phyloP scores from a whole-genome alignment of 1,139 yeast genomes.

The Blastobotrys persicus region DNA sequence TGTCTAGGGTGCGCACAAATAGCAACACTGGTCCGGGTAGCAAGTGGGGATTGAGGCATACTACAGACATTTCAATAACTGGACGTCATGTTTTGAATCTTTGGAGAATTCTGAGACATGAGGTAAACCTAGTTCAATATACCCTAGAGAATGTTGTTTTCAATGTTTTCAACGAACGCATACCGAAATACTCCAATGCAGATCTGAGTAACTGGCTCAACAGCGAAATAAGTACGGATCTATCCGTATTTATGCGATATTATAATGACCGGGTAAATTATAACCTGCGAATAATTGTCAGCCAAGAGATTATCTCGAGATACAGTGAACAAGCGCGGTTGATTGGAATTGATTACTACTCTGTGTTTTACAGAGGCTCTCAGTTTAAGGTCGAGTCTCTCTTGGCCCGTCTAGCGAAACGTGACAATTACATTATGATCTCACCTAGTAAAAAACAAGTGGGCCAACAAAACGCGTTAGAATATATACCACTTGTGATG shows the following conservation, averaged over 20 bases:
- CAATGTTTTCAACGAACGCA: slow-evolving; percentile 60
- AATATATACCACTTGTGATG: slow-evolving; percentile 85
- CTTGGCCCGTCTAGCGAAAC: slow-evolving; percentile 66
- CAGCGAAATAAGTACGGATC: slow-evolving; percentile 22
- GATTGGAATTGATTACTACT: slow-evolving; percentile 85
- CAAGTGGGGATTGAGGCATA: slow-evolving; percentile 80
- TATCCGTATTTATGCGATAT: slow-evolving; percentile 49
- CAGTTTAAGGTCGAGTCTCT: slow-evolving; percentile 92
- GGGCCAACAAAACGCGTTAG: slow-evolving; percentile 79
- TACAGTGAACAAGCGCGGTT: slow-evolving; percentile 83
- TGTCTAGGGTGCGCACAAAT: slow-evolving; percentile 41
- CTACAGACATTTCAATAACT: slow-evolving; percentile 61
- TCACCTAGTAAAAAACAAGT: slow-evolving; percentile 85
- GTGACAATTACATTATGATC: slow-evolving; percentile 66
- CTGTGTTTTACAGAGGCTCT: slow-evolving; percentile 86
- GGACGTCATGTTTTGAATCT: slow-evolving; percentile 84
- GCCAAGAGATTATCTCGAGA: slow-evolving; percentile 64
- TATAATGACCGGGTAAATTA: slow-evolving; percentile 50
- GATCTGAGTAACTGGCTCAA: slow-evolving; percentile 53
- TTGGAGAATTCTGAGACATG: slow-evolving; percentile 74
- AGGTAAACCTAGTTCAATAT: slow-evolving; percentile 62
- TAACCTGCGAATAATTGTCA: slow-evolving; percentile 51
- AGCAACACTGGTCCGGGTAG: slow-evolving; percentile 40
- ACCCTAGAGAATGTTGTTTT: slow-evolving; percentile 74
- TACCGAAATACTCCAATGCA: slow-evolving; percentile 60